Base-by-base conservation (phyloP, 2,329 filamentous ascomycete species). In the Colletotrichum musicola region DNA sequence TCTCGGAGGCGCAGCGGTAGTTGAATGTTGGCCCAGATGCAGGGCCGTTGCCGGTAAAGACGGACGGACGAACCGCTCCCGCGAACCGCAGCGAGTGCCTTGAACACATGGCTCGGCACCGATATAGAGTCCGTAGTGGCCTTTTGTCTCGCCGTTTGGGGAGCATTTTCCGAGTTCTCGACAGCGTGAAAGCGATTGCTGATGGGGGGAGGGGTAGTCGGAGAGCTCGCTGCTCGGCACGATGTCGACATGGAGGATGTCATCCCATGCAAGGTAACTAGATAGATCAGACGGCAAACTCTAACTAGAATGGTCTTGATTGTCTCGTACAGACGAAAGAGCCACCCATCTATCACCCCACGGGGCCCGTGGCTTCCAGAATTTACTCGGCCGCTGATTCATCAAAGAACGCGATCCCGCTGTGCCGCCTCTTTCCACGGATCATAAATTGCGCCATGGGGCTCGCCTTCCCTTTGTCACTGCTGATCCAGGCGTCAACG, bases 371-470 rank as follows among this genome's bases (percentile, higher is more conserved):
- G 25, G 40, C 47, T 63, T 55, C 44, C 1, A 13, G 18, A 38
- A 6, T 55, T 6, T 35, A 14, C 54, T 35, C 55, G 46, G 62
- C 62, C 56, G 47, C 55, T 60, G n/a, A 60, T 40, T 60, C 54
- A 64, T 59, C 54, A 64, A 64, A 54, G 55, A 53, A 38, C 20
- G 4, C 47, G 7, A 55, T 54, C 13, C 14, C 47, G 13, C 46
- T 46, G 35, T n/a, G 25, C 4, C 42, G 35, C 13, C 13, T 44
- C 46, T 30, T 44, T 54, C 49, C 59, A 46, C 49, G n/a, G 18
- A 62, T 53, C 49, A 62, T 54, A 44, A 54, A 16, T 49, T 30
- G 30, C 49, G 49, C 49, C 49, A 62, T 54, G 46, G 40, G 22
- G 22, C 42, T 35, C 16, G 12, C 5, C 30, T 35, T 56, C 14